Percentiles rank a stretch among this genome's conserved stretches.
phyloP scores from a whole-genome alignment of 352 stramenopile species.

The Lagenidium giganteum region DNA sequence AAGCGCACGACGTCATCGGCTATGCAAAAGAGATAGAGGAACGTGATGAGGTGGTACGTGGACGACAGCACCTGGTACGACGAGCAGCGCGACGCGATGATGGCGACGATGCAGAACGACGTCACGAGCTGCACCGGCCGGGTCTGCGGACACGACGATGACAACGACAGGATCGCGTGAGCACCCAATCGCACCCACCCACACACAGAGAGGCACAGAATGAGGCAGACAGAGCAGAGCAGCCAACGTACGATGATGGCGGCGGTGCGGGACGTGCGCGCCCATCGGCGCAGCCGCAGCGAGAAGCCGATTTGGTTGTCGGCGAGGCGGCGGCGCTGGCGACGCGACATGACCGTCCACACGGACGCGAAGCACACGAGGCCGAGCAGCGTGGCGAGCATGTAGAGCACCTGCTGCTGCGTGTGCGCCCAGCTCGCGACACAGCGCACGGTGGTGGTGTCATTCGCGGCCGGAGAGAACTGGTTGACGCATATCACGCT shows the following conservation, averaged over 20 bases:
- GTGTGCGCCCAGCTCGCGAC: conserved; percentile 72
- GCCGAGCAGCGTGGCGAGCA: conserved; percentile 37
- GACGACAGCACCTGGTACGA: conserved; percentile 66
- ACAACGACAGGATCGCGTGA: too few relatives aligned
- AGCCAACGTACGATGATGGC: conserved; percentile 72
- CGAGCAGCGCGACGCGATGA: conserved; percentile 65
- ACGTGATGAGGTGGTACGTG: conserved; percentile 62
- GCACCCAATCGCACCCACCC: background rate
- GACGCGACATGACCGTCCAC: conserved; percentile 54
- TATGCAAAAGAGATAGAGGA: conserved; percentile 52
- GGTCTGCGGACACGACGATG: too few relatives aligned
- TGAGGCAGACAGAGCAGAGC: too few relatives aligned
- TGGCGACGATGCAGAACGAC: conserved; percentile 61
- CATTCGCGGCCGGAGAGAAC: conserved; percentile 26
- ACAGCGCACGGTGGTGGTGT: conserved; percentile 39
- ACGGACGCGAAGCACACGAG: conserved; percentile 32
- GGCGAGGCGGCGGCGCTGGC: conserved; percentile 43
- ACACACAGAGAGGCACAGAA: background rate
- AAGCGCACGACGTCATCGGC: conserved; percentile 74
- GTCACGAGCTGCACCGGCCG: conserved; percentile 72
- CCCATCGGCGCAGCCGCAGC: conserved; percentile 66
- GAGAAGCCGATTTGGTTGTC: conserved; percentile 78
- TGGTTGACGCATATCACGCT: conserved; percentile 68
- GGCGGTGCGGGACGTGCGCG: conserved; percentile 61
- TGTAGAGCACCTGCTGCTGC: conserved; percentile 64